A percentile compares a stretch with the other conserved stretches of the same genome.
Evolutionary conservation across 106 monocot species (phyloP).

Genomic region (Chionographis japonica): DNA sequence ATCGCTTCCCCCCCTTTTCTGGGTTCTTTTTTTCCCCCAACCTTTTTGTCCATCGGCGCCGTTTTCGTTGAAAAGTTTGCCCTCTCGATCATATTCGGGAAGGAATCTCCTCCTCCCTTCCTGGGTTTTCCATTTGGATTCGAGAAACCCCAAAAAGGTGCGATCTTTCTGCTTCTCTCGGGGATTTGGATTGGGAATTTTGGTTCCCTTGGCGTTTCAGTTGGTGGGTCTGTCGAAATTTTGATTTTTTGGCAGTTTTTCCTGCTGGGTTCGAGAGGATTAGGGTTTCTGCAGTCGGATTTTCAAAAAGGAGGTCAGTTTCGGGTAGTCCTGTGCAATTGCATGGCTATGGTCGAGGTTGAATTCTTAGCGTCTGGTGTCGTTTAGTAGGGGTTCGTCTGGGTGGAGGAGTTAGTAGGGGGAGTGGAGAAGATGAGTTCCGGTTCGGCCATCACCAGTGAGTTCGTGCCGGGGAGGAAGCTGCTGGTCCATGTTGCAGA

Average conservation of each 20-base stretch:
- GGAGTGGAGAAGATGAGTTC: constrained; percentile 57
- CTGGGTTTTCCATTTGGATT: no score
- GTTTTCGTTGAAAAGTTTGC: not conserved
- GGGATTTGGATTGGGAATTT: not conserved
- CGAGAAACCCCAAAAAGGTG: not conserved
- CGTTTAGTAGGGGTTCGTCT: not conserved
- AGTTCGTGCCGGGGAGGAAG: constrained; percentile 63
- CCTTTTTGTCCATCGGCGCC: no score
- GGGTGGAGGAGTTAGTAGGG: not conserved
- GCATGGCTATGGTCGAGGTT: not conserved
- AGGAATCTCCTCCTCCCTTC: not conserved
- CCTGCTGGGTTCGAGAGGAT: constrained; percentile 1
- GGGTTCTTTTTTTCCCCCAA: not conserved
- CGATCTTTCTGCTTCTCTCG: not conserved
- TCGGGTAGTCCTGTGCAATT: not conserved
- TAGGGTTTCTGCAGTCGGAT: constrained; percentile 11
- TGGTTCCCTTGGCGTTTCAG: not conserved
- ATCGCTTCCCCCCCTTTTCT: no score
- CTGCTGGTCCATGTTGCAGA: constrained; percentile 76
- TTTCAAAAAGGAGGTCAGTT: not conserved
- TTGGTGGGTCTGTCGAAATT: not conserved
- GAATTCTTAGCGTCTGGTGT: not conserved
- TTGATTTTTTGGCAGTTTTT: not conserved
- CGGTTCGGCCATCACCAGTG: constrained; percentile 39
- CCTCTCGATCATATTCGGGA: not conserved